Base-by-base conservation (phyloP, 2,329 filamentous ascomycete species). In the Zymoseptoria ardabiliae region DNA sequence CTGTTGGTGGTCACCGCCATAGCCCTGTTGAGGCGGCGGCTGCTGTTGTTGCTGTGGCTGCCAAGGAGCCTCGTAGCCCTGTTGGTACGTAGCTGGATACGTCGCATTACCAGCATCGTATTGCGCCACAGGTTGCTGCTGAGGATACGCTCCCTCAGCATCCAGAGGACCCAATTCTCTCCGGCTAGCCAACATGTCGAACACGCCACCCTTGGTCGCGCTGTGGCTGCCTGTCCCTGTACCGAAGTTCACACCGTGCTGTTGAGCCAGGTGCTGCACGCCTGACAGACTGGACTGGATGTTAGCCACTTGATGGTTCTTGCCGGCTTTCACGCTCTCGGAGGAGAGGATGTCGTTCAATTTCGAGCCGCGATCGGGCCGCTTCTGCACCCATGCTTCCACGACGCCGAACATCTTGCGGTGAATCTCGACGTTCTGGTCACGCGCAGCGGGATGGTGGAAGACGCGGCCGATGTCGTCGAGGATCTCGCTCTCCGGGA, bases 321-420 rank as follows among this genome's bases (percentile, higher is more conserved):
- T 87, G 51, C 93, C 91, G 8, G 81, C 80, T 69, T 85, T 88
- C 60, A 99, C 94, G 6, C 89, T 91, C 57, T 95, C 86, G 0
- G 91, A 91, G 53, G 85, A 87, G 9, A 99, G 82, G n/a, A 94
- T 70, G 56, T 84, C 78, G 70, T 95, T 87, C 19, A 97, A 79
- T 55, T 85, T 81, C 56, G 84, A 78, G 4, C 82, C 82, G 50
- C 85, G 85, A 35, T 88, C 85, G 2, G 85, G 80, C 59, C 87
- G 82, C 65, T 86, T 82, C 54, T 90, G 82, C 0, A 84, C 87
- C 93, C 93, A 99, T 60, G 83, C 81, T 68, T 89, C 83, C 2
- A 99, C 91, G 0, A 89, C 90, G 57, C 85, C 81, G 76, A 90
- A 97, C 94, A 99, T 99, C 56, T 86, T 86, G 51, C 84, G 82